Conservation (phyloP, 306 rosid genomes). For the Quercus agrifolia region DNA sequence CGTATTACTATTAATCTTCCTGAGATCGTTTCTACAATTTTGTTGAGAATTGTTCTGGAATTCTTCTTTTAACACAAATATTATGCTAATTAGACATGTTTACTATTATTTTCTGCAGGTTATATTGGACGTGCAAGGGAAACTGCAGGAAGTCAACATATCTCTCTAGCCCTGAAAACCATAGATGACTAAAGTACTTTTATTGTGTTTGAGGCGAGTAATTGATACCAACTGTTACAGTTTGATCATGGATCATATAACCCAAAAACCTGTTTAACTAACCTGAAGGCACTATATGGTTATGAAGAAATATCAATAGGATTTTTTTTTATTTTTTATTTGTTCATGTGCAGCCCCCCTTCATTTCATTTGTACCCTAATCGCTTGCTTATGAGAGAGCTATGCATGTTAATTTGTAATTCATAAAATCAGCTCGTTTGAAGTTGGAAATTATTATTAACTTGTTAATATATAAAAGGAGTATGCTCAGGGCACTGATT, state of each 20-base stretch:
- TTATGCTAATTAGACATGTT: not conserved
- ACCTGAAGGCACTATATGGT: not conserved
- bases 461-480: too few species aligned
- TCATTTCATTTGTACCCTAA: not conserved
- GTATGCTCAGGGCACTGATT: too few species aligned
- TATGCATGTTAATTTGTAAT: not conserved
- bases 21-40: not conserved
- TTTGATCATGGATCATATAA: not conserved
- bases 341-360: not conserved
- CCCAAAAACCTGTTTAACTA: not conserved
- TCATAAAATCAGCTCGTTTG: not conserved
- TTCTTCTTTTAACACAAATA: not conserved
- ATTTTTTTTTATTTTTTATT: not conserved
- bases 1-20: not conserved
- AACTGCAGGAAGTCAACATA: not conserved
- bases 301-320: not conserved
- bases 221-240: not conserved
- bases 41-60: not conserved
- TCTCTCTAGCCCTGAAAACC: not conserved
- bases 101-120: not conserved
- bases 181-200: not conserved
- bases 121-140: not conserved
- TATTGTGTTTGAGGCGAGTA: not conserved
- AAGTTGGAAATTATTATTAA: not conserved
- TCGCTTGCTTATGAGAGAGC: not conserved